Conservation (phyloP, 2,329 filamentous ascomycete species). For the Rutstroemia sydowiana region DNA sequence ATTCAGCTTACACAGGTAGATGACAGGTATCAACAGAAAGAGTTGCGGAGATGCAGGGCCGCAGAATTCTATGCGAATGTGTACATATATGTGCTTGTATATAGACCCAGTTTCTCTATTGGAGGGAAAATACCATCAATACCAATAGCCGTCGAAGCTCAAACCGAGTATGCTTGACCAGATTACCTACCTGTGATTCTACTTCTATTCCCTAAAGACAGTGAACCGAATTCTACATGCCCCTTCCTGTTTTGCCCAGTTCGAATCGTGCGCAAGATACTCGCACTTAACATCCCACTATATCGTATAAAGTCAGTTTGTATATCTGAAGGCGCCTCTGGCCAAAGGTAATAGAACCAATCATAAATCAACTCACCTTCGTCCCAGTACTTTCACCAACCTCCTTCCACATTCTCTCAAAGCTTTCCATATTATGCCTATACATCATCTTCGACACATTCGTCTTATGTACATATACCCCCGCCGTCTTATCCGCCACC, state of each 20-base stretch:
- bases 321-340: background rate
- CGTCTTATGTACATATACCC: background rate
- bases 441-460: background rate
- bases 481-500: slow-evolving; percentile 20
- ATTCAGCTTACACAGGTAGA: too few species aligned
- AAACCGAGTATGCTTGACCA: too few species aligned
- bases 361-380: background rate
- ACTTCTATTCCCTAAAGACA: background rate
- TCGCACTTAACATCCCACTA: background rate
- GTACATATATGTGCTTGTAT: too few species aligned
- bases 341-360: background rate
- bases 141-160: too few species aligned
- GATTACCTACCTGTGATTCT: too few species aligned
- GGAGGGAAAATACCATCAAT: too few species aligned
- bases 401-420: slow-evolving; percentile 14
- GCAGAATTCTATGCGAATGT: too few species aligned
- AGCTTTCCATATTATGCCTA: slow-evolving; percentile 9
- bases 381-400: slow-evolving; percentile 18
- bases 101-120: too few species aligned
- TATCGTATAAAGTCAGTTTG: background rate
- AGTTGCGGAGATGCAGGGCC: too few species aligned
- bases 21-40: too few species aligned
- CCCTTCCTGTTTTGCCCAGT: background rate
- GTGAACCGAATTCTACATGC: background rate
- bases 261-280: background rate